Base-by-base conservation (phyloP, 345 rosid species). In the Citrus australasica region DNA sequence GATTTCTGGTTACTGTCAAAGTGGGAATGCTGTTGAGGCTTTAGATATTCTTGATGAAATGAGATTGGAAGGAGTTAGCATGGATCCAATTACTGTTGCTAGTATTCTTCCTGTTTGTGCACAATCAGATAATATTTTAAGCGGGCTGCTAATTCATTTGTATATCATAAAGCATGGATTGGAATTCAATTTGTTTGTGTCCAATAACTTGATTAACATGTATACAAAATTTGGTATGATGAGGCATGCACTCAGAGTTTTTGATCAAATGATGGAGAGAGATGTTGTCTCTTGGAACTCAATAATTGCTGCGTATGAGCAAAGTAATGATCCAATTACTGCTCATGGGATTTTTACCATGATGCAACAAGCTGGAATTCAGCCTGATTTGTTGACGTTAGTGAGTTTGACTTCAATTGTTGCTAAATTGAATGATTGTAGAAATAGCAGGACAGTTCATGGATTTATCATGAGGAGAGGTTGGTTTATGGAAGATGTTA, bases 271-370 rank as follows among this genome's bases (percentile, higher is more conserved):
- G 88, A 10, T 38, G 17, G 77, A 33, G 55, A 86, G 79, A 76
- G 92, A 88, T 79, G 67, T 85, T 68, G 86, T 87, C 56, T 90
- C 93, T 5, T 90, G 93, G 93, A 90, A 90, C 81, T 88, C 90
- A 3, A 85, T 90, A 56, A 87, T 87, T 74, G 83, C 88, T 79
- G 93, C 91, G 64, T 88, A 85, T 53, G 90, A 86, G 80, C 87
- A 85, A 82, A 85, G 87, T 78, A 77, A 84, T 37, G 82, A 87
- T 77, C 88, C 90, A 2, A 46, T 75, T 76, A 79, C 64, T 55
- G 93, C 88, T 35, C 53, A 65, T 53, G 35, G 55, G 30, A 65
- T 84, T 28, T 87, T 87, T 79, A 76, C 81, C 60, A 79, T 76
- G 81, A 90, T 87, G 90, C 78, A 61, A 70, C 67, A 21, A 33